Evolutionary conservation across 2,329 filamentous ascomycete genomes (phyloP).

Genomic region (Talaromyces verruculosus): DNA sequence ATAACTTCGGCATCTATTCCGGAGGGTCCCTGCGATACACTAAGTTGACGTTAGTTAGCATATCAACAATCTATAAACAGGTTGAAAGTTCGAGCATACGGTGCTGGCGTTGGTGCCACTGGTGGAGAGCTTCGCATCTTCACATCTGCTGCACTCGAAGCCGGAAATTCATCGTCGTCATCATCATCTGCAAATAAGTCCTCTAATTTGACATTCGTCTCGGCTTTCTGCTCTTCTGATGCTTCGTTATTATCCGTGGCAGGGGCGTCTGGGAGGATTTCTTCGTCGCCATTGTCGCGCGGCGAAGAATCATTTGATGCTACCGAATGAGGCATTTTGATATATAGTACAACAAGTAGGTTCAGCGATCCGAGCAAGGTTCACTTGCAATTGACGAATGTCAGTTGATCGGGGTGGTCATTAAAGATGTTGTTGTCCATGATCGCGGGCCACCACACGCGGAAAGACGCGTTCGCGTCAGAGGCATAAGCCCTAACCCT

Average conservation of each 20-base stretch:
- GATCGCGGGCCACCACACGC: conserved; percentile 12
- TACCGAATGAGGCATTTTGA: conserved; percentile 42
- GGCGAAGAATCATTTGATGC: conserved; percentile 41
- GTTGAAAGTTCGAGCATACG: conserved; percentile 34
- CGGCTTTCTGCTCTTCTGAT: conserved; percentile 24
- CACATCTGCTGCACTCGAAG: conserved; percentile 51
- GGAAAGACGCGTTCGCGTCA: conserved; percentile 15
- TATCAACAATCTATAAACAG: not conserved
- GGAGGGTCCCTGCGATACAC: conserved; percentile 30
- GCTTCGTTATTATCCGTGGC: conserved; percentile 19
- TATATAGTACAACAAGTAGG: not conserved
- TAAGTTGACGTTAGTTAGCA: conserved; percentile 2
- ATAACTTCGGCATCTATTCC: conserved; percentile 78
- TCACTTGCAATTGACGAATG: not conserved
- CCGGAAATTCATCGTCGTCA: conserved; percentile 55
- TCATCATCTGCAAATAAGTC: conserved; percentile 60
- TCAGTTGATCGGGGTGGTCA: not conserved
- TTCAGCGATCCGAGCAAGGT: not conserved
- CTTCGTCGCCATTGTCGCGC: conserved; percentile 38
- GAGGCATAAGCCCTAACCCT: conserved; percentile 19
- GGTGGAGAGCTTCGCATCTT: conserved; percentile 45
- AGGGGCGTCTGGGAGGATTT: conserved; percentile 45
- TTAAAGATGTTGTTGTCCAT: conserved; percentile 9
- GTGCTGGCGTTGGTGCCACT: conserved; percentile 32
- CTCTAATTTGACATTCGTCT: conserved; percentile 49